Evolutionary conservation across 306 rosid species (phyloP).

Genomic region (Dalbergia cochinchinensis): DNA sequence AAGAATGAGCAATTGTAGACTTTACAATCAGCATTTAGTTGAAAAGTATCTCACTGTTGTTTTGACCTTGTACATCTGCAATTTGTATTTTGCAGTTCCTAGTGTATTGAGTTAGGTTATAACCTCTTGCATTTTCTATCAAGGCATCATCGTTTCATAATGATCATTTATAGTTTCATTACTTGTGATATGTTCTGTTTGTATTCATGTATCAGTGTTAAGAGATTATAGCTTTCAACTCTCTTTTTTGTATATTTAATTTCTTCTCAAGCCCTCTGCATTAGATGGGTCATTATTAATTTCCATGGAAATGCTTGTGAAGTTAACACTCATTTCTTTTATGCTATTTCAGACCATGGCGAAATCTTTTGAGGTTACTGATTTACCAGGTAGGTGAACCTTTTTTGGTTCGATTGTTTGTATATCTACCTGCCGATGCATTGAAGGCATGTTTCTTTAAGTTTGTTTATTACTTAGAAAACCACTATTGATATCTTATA

Average conservation of each 20-base stretch:
- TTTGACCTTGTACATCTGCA: not conserved
- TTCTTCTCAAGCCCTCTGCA: conserved; percentile 40
- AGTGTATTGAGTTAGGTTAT: not conserved
- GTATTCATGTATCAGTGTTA: conserved; percentile 10
- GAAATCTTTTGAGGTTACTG: conserved; percentile 95
- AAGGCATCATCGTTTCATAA: not conserved
- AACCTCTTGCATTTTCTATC: conserved; percentile 4
- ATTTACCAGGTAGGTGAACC: conserved; percentile 82
- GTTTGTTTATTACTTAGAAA: conserved; percentile 24
- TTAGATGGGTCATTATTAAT: conserved; percentile 21
- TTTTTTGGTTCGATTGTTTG: not conserved
- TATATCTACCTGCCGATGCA: conserved; percentile 37
- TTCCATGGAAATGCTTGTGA: conserved; percentile 33
- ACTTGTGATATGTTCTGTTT: not conserved
- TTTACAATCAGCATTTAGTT: conserved; percentile 15
- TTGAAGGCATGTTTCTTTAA: conserved; percentile 29
- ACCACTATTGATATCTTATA: conserved; percentile 32
- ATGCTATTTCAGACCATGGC: conserved; percentile 79
- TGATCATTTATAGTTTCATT: conserved; percentile 14
- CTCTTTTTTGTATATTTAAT: conserved; percentile 31
- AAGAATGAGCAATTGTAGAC: conserved; percentile 10
- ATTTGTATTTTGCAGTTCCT: conserved; percentile 27
- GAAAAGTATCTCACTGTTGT: not conserved
- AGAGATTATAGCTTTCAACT: conserved; percentile 32
- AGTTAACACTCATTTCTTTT: conserved; percentile 43